Base-by-base conservation (phyloP, 352 stramenopile genomes). In the Salisapilia sapeloensis region DNA sequence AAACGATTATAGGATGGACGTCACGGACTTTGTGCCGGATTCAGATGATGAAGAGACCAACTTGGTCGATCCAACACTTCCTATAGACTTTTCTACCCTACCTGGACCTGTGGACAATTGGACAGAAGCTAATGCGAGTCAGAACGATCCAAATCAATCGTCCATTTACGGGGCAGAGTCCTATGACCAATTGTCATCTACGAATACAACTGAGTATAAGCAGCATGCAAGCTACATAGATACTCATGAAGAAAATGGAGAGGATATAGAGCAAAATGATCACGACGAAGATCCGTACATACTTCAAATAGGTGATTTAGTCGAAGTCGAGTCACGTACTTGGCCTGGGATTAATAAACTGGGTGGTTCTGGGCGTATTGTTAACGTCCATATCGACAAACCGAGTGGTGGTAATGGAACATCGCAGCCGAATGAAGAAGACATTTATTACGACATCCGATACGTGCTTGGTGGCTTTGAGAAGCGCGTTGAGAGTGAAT, bases 331-430 rank as follows among this genome's bases (percentile, higher is more conserved):
- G 7, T 57, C 62, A 27, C 67, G 76, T 0, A 92, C 76, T 17
- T 89, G 76, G 76, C 76, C 76, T 4, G 72, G 76, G 0, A 92
- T 92, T 40, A 92, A 92, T 40, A 92, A 92, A 32, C 58, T 55
- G 10, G 76, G 76, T 33, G 76, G 76, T 11, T 51, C 71, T 0
- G 76, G 66, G 3, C 65, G 61, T 20, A 50, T 91, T 23, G 50
- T 45, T 3, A 50, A 44, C 1, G 48, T 85, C 1, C 42, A 76
- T n/a, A n/a, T n/a, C n/a, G n/a, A n/a, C 29, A 33, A 34, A 13
- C 63, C 78, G 5, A 32, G 15, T 0, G 30, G 20, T 6, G 42
- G 31, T 6, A 37, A 44, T 4, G 51, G 40, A 15, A 12, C n/a
- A n/a, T n/a, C n/a, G n/a, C n/a, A n/a, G n/a, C n/a, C n/a, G n/a